Evolutionary conservation across 2,329 filamentous ascomycete species (phyloP).

Genomic region (Chrysoporthe cubensis): DNA sequence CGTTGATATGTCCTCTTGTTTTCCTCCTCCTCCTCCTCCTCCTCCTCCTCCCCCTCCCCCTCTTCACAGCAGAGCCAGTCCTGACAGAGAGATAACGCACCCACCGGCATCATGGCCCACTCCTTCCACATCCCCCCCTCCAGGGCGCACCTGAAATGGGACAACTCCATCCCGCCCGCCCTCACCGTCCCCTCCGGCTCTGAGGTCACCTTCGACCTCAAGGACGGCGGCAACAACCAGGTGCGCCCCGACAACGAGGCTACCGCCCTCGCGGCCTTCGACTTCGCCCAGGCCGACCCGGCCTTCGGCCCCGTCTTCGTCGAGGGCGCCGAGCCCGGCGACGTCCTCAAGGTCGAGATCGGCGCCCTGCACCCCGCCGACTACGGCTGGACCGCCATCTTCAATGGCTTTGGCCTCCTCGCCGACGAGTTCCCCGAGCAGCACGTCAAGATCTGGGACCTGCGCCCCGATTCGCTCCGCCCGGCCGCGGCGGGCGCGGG

Average conservation of each 20-base stretch:
- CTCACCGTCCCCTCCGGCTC: slow-evolving; percentile 52
- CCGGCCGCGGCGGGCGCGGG: slow-evolving; percentile 33
- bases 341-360: slow-evolving; percentile 56
- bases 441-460: slow-evolving; percentile 53
- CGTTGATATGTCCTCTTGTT: not conserved
- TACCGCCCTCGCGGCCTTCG: slow-evolving; percentile 45
- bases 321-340: slow-evolving; percentile 53
- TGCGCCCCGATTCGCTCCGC: slow-evolving; percentile 34
- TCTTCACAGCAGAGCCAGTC: not conserved
- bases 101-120: slow-evolving; percentile 28
- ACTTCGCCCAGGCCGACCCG: slow-evolving; percentile 49
- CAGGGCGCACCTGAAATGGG: slow-evolving; percentile 53
- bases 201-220: slow-evolving; percentile 52
- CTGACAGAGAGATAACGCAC: not conserved
- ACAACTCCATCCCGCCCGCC: slow-evolving; percentile 47
- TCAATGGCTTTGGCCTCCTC: slow-evolving; percentile 55
- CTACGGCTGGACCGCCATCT: slow-evolving; percentile 58
- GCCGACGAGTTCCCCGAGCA: slow-evolving; percentile 50
- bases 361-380: slow-evolving; percentile 47
- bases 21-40: not conserved
- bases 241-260: slow-evolving; percentile 47
- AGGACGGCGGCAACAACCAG: slow-evolving; percentile 55
- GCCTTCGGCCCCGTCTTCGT: slow-evolving; percentile 56
- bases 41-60: not conserved
- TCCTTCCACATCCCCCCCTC: slow-evolving; percentile 36